Evolutionary conservation across 371 early-diverging fungal species (phyloP), one percentile per base, ranked within the genome.

Genomic region (Conidiobolus incongruus): DNA sequence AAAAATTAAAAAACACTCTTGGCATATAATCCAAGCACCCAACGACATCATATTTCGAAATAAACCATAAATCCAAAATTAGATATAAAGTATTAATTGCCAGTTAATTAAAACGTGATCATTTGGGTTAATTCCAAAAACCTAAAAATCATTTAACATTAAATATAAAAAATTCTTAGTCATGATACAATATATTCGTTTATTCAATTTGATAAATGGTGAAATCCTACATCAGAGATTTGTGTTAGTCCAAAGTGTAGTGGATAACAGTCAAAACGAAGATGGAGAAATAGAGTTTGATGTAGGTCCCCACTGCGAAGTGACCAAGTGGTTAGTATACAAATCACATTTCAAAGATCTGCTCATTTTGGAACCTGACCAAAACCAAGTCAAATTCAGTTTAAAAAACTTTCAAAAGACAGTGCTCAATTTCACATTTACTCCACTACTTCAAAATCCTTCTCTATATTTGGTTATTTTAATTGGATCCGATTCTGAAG

Each of bases 271-370:
- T 22, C 30, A 38, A 10, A 36, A 22, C 0, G 56, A 54, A 36
- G 62, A 68, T 31, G 45, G 46, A 6, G 53, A 52, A 12, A 38
- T 72, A 1, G 50, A 52, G 3, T 64, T 70, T 13, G 15, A 46
- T 8, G 59, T 56, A 35, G 59, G 63, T 36, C 56, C 46, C 24
- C 54, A 59, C 31, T 75, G 65, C 31, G 71, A 72, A n/a, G n/a
- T n/a, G 8, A 57, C 61, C 12, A 35, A 40, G 1, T 75, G 69
- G 56, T 69, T 67, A 0, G 63, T 67, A 23, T 58, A 64, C 2
- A 56, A 70, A 41, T 66, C 68, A 5, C 59, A 65, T 45, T 77
- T 76, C 34, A 77, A 77, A 48, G 62, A 58, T 2, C 53, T 77
- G 16, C 70, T 75, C 0, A 70, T 66, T 51, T 55, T 77, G 5